A percentile compares a stretch with the other conserved stretches of the same genome.
Evolutionary conservation across 768 basidiomycete species (phyloP).

Genomic region (Mycena belliarum): DNA sequence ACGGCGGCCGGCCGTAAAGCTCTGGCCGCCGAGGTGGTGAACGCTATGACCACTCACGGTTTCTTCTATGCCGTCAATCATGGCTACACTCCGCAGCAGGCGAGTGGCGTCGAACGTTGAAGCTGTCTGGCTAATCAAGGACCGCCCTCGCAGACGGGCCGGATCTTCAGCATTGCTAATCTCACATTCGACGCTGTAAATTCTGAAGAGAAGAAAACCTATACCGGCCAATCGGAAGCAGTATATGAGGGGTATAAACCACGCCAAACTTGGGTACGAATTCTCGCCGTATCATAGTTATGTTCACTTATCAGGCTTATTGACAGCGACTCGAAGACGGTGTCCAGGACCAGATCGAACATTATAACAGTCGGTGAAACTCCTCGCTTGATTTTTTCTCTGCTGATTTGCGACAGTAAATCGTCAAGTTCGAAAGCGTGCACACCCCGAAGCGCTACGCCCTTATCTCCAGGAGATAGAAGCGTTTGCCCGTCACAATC

Average conservation of each 20-base stretch:
- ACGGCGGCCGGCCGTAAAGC: conserved; percentile 29
- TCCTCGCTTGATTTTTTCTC: neutral
- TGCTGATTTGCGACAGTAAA: conserved; percentile 28
- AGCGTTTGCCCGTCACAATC: conserved; percentile 37
- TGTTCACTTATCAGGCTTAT: neutral
- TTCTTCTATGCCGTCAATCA: conserved; percentile 56
- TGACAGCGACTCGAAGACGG: conserved; percentile 40
- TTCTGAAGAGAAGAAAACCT: conserved; percentile 43
- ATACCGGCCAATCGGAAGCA: conserved; percentile 41
- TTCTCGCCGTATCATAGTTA: neutral
- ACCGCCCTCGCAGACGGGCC: conserved; percentile 32
- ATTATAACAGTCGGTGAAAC: conserved; percentile 37
- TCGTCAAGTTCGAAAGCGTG: conserved; percentile 31
- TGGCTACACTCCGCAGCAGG: conserved; percentile 44
- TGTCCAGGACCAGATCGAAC: conserved; percentile 46
- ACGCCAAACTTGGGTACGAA: conserved; percentile 47
- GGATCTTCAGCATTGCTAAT: conserved; percentile 51
- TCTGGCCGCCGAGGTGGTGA: conserved; percentile 34
- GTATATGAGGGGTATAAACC: conserved; percentile 57
- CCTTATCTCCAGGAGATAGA: conserved; percentile 39
- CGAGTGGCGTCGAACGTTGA: conserved; percentile 10
- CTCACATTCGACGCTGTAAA: conserved; percentile 41
- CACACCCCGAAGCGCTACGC: conserved; percentile 38
- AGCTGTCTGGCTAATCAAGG: neutral
- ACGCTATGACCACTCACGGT: conserved; percentile 34